Evolutionary conservation across 2,329 filamentous ascomycete genomes (phyloP).

Genomic region (Aureobasidium uvarum): DNA sequence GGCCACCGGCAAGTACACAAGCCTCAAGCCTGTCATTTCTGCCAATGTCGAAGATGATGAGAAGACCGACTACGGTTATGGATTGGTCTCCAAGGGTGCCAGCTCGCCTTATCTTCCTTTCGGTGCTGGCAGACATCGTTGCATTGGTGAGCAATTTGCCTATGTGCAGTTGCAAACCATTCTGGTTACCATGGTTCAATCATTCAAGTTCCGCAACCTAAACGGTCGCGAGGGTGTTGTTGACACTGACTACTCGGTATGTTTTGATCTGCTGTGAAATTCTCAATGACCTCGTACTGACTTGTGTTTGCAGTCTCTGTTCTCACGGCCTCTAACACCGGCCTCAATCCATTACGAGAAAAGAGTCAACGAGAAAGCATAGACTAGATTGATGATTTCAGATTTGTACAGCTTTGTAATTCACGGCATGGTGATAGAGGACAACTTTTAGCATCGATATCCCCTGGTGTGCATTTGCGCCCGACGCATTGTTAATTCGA

Average conservation of each 20-base stretch:
- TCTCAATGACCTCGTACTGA: background rate
- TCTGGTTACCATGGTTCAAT: slow-evolving; percentile 68
- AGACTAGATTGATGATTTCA: background rate
- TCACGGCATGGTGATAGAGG: slow-evolving; percentile 16
- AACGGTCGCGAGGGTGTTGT: slow-evolving; percentile 68
- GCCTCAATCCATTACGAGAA: slow-evolving; percentile 71
- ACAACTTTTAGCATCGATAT: slow-evolving; percentile 11
- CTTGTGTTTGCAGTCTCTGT: slow-evolving; percentile 39
- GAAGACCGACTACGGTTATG: slow-evolving; percentile 91
- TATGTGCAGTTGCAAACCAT: slow-evolving; percentile 91
- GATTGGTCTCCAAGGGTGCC: slow-evolving; percentile 85
- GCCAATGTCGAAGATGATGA: slow-evolving; percentile 53
- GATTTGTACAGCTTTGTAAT: slow-evolving; percentile 22
- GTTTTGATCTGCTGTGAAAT: background rate
- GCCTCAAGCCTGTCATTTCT: slow-evolving; percentile 34
- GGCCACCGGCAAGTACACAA: slow-evolving; percentile 41
- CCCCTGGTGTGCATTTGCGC: slow-evolving; percentile 4
- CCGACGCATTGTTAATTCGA: slow-evolving; percentile 1
- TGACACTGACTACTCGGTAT: slow-evolving; percentile 62
- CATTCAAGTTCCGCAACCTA: slow-evolving; percentile 75
- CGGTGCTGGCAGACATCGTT: slow-evolving; percentile 86
- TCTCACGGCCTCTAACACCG: slow-evolving; percentile 47
- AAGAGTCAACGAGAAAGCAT: slow-evolving; percentile 41
- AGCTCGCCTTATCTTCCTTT: slow-evolving; percentile 91
- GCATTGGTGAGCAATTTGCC: slow-evolving; percentile 96